These are phyloP conservation scores for Mycena amicta DNA, from an alignment of 768 basidiomycete genomes.

Conservation along the genomic window DNA sequence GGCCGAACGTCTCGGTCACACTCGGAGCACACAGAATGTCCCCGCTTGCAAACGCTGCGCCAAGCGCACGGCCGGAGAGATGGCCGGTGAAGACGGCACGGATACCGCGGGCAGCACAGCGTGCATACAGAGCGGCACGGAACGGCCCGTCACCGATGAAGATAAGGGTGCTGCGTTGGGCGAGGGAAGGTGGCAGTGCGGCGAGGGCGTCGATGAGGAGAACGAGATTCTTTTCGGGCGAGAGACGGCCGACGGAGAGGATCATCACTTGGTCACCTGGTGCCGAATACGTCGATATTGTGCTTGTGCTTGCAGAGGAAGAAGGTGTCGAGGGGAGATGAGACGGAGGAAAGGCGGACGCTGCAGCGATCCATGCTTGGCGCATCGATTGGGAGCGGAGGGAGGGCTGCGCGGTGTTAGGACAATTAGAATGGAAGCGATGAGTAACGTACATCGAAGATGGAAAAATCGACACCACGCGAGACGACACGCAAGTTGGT, in stretches of 20 bases:
- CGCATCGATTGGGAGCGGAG: conserved; percentile 1
- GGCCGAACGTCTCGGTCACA: conserved; percentile 18
- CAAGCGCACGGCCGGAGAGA: conserved; percentile 2
- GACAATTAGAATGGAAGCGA: not conserved
- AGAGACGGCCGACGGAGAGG: conserved; percentile 15
- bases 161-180: not conserved
- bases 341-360: not conserved
- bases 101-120: not conserved
- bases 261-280: conserved; percentile 6
- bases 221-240: conserved; percentile 17
- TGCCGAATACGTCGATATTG: not conserved
- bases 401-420: not conserved
- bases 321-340: not conserved
- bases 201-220: not conserved
- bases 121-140: not conserved
- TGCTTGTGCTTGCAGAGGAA: not conserved
- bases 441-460: conserved; percentile 1
- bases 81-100: conserved; percentile 13
- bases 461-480: not conserved
- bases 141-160: conserved; percentile 10
- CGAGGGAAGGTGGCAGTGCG: not conserved
- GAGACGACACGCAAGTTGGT: not conserved
- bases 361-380: not conserved
- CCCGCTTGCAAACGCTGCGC: conserved; percentile 16
- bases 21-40: conserved; percentile 16